Conservation (phyloP, 106 monocot genomes). For the Dactylorhiza incarnata region DNA sequence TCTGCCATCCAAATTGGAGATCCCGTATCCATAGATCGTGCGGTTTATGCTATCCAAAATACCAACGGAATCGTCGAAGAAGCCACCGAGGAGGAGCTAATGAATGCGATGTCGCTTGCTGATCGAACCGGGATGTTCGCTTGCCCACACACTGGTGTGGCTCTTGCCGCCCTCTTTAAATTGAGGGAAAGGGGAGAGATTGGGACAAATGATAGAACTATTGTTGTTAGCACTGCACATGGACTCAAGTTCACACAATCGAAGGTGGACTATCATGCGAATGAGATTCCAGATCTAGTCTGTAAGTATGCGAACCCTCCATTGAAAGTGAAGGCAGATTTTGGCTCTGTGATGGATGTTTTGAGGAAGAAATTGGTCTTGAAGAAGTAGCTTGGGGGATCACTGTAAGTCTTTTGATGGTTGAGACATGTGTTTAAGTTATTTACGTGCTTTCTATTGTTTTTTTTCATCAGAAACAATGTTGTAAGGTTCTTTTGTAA, state of each 20-base stretch:
- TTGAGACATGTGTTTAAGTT: slow-evolving; percentile 2
- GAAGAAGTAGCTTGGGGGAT: slow-evolving; percentile 2
- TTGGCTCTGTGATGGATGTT: slow-evolving; percentile 88
- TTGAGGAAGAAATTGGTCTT: slow-evolving; percentile 45
- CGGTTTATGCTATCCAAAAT: slow-evolving; percentile 50
- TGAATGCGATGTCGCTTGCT: slow-evolving; percentile 81
- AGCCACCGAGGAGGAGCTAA: slow-evolving; percentile 93
- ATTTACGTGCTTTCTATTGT: background rate
- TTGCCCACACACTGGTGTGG: slow-evolving; percentile 94
- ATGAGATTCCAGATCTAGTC: slow-evolving; percentile 46
- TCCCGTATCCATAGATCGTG: slow-evolving; percentile 84
- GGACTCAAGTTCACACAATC: slow-evolving; percentile 89
- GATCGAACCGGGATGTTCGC: slow-evolving; percentile 91
- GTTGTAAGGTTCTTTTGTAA: too few relatives aligned
- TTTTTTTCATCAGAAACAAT: background rate
- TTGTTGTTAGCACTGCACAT: slow-evolving; percentile 92
- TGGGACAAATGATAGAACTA: slow-evolving; percentile 55
- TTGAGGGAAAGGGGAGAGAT: slow-evolving; percentile 58
- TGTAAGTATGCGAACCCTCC: slow-evolving; percentile 75
- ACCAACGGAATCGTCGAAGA: slow-evolving; percentile 91
- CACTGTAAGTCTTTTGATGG: background rate
- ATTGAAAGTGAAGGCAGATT: slow-evolving; percentile 78
- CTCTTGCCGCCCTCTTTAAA: slow-evolving; percentile 76
- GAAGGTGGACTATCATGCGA: slow-evolving; percentile 76
- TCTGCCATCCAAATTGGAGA: slow-evolving; percentile 95